Base-by-base conservation (phyloP, 2,329 filamentous ascomycete genomes). In the Penicillium glabrum region DNA sequence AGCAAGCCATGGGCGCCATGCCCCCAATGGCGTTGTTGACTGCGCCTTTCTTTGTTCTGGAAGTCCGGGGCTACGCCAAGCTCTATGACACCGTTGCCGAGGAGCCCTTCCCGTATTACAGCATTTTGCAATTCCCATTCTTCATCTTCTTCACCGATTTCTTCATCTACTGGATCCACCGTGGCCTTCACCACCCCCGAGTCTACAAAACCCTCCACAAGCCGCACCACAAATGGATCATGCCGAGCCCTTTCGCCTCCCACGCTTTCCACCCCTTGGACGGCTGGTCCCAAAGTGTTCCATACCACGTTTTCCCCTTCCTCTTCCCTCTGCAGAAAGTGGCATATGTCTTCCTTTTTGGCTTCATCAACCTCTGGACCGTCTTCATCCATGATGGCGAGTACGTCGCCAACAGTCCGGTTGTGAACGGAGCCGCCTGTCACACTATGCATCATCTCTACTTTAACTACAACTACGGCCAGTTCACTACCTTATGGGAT, bases 221-320 rank as follows among this genome's bases (percentile, higher is more conserved):
- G 85, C 89, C 92, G 64, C 93, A 98, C 78, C 93, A 98, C 86
- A 97, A 96, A 81, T 98, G 93, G 93, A 97, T 98, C 77, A 96
- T 97, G 91, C 93, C 93, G 3, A 96, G 91, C 3, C 93, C 93
- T 0, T 97, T 86, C 74, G 93, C 93, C 43, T 92, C 89, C 66
- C 90, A 96, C 72, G 93, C 93, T 56, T 98, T 98, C 84, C 92
- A 98, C 80, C 93, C 93, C 1, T 74, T 97, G 51, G 93, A 98
- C 71, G 93, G 93, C 70, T 97, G 89, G 77, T 83, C 87, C 11
- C 93, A 98, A 80, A 90, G 89, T 59, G 73, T 96, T 46, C 93
- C 93, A 0, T 98, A 98, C 79, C 93, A 98, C 78, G 67, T 96
- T 64, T 97, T 93, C 79, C 91, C 93, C 4, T 91, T 97, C 77